phyloP scores from a whole-genome alignment of 495 filamentous ascomycete species.

The Gamarada debralockiae region DNA sequence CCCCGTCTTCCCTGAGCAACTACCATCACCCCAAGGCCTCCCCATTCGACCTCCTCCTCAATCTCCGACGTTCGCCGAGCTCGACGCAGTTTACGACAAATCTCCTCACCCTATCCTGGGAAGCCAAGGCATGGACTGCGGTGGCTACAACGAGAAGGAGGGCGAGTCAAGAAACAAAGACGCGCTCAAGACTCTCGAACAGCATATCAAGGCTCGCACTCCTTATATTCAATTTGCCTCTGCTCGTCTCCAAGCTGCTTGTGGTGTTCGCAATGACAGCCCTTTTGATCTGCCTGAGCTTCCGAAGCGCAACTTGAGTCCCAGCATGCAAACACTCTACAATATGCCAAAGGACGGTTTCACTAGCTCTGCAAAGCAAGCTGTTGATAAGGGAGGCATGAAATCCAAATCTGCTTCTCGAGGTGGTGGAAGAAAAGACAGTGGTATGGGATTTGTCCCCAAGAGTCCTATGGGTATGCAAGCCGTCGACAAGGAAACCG shows the following conservation, averaged over 20 bases:
- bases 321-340: not conserved
- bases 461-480: not conserved
- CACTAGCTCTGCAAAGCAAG: too few relatives aligned
- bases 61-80: not conserved
- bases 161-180: not conserved
- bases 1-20: not conserved
- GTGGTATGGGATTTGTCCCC: not conserved
- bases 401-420: too few relatives aligned
- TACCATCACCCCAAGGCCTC: not conserved
- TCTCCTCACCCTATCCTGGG: not conserved
- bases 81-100: not conserved
- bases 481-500: constrained; percentile 14
- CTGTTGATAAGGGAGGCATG: too few relatives aligned
- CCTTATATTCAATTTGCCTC: constrained; percentile 3
- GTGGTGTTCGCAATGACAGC: constrained; percentile 11
- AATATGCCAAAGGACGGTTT: not conserved
- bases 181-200: not conserved
- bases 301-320: not conserved
- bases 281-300: constrained; percentile 9
- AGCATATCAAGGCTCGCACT: constrained; percentile 8
- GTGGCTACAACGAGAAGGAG: not conserved
- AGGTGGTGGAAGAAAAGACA: not conserved
- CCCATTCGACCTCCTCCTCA: not conserved
- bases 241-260: constrained; percentile 14
- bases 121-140: not conserved